Evolutionary conservation across 1,284 basidiomycete species (phyloP).

Genomic region (Schizophyllum commune): DNA sequence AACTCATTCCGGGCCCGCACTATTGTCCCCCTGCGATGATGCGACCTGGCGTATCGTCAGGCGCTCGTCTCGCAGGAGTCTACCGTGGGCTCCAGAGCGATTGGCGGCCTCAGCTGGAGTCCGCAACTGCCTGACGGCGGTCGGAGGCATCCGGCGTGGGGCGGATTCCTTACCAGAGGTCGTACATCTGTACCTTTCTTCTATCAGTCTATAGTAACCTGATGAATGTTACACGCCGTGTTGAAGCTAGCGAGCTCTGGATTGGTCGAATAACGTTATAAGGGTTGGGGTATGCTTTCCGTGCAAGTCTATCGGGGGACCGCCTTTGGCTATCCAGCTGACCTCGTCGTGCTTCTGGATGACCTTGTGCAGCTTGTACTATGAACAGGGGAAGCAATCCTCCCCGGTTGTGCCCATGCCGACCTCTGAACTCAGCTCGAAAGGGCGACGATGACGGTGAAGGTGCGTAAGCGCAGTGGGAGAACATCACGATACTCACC

Average conservation of each 20-base stretch:
- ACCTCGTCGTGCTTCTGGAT: no score
- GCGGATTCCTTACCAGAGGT: constrained; percentile 52
- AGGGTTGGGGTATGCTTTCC: no score
- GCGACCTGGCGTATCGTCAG: constrained; percentile 14
- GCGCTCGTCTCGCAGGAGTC: constrained; percentile 35
- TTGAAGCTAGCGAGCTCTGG: background rate
- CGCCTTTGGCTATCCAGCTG: no score
- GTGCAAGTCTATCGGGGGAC: no score
- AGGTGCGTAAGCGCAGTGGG: no score
- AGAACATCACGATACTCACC: no score
- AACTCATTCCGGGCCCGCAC: constrained; percentile 42
- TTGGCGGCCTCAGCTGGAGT: constrained; percentile 40
- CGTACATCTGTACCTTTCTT: constrained; percentile 22
- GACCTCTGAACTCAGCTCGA: no score
- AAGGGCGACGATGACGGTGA: no score
- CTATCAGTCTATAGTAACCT: background rate
- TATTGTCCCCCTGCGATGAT: constrained; percentile 46
- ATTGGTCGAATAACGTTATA: no score
- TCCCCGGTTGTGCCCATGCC: no score
- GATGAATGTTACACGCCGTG: background rate
- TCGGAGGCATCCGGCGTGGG: constrained; percentile 34
- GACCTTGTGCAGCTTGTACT: no score
- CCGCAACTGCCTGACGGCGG: constrained; percentile 25
- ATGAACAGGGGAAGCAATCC: no score
- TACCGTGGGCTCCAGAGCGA: constrained; percentile 38